Evolutionary conservation across 1,284 basidiomycete species (phyloP), one percentile per base, ranked within the genome.

Genomic region (Irpex sp.): DNA sequence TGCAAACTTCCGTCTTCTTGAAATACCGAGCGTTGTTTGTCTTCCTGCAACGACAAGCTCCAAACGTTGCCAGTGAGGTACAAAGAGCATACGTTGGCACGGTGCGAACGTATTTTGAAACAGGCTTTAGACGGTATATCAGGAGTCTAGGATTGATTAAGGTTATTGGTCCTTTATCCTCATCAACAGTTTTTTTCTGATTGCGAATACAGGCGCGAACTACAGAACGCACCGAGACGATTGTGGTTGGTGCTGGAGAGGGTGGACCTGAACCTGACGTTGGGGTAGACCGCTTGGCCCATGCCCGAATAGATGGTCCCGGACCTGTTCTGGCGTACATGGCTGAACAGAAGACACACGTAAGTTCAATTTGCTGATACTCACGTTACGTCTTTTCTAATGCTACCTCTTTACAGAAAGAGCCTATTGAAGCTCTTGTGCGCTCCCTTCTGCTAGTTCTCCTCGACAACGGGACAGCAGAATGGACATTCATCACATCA

Each of bases 41-140:
- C 1, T 99, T 99, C 71, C 78, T 99, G 42, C 86, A 90, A 62
- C 85, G 90, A 6, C 93, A 96, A 66, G 89, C 90, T 14, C 82
- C 90, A 3, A 80, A 82, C 39, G 90, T 96, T 28, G 95, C 96
- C 2, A 85, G 85, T 63, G 96, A 98, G 73, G 80, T 99, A 19
- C 94, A 96, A 73, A 82, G 93, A 55, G 89, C 91, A 4, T 99
- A 99, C 71, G 78, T 91, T 35, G 84, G 84, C 52, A 87, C 91
- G 10, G 91, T 93, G 4, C 84, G 95, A 19, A 84, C 93, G n/a
- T 99, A 98, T 73, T 98, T 95, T 65, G 97, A 99, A 75, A 98
- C 97, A 16, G 94, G 91, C 0, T 96, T 99, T 71, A 79, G 97
- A 62, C 80, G 97, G 56, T 99, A 99, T 72, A 83, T 88, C 33